Percentiles rank a stretch among this genome's conserved stretches.
Evolutionary conservation across 2,329 filamentous ascomycete species (phyloP).

Genomic region (Fusarium sp.): DNA sequence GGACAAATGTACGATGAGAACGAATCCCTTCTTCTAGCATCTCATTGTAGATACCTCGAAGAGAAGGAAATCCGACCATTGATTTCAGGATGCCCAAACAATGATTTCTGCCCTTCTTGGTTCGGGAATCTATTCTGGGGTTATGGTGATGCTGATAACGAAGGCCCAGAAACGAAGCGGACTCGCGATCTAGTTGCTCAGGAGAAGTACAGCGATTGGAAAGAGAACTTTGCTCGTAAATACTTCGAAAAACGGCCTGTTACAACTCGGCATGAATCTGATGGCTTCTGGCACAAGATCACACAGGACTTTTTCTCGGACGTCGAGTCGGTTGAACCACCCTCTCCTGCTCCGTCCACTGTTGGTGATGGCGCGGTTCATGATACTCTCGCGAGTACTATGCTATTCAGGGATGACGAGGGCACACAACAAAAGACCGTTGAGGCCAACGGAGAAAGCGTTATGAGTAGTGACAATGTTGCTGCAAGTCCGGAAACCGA

Average conservation of each 20-base stretch:
- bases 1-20: neutral
- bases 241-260: conserved; percentile 7
- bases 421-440: neutral
- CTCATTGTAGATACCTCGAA: neutral
- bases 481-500: conserved; percentile 4
- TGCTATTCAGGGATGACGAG: neutral
- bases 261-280: neutral
- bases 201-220: conserved; percentile 11
- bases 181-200: conserved; percentile 1
- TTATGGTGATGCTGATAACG: neutral
- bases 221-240: conserved; percentile 22
- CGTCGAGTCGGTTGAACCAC: neutral
- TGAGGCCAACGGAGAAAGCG: neutral
- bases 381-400: neutral
- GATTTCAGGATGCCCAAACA: conserved; percentile 29
- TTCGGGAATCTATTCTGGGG: neutral
- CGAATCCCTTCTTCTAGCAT: neutral
- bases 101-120: conserved; percentile 30
- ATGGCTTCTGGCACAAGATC: conserved; percentile 6
- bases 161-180: neutral
- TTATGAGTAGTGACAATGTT: too few species aligned
- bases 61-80: neutral
- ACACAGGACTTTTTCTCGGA: neutral
- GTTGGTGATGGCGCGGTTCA: neutral
- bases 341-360: neutral